phyloP scores from a whole-genome alignment of 345 rosid species.

The Turritis glabra region DNA sequence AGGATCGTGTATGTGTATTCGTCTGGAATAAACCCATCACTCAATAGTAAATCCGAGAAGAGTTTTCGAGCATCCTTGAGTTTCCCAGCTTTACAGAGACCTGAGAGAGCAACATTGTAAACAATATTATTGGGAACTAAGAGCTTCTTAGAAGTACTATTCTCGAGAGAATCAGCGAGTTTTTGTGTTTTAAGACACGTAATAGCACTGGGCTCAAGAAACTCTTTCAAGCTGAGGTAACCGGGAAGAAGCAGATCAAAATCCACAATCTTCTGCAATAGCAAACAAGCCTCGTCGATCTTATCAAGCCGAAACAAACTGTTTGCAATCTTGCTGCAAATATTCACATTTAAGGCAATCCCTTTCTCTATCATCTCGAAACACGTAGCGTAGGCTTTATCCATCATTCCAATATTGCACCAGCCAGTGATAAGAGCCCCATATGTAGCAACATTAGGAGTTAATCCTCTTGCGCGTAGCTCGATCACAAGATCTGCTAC shows the following conservation, averaged over 20 bases:
- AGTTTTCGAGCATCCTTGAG: conserved; percentile 55
- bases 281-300: conserved; percentile 66
- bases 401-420: conserved; percentile 63
- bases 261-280: conserved; percentile 58
- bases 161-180: conserved; percentile 47
- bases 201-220: conserved; percentile 27
- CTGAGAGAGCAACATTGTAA: conserved; percentile 68
- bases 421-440: conserved; percentile 66
- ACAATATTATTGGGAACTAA: conserved; percentile 57
- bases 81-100: conserved; percentile 70
- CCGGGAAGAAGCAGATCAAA: conserved; percentile 48
- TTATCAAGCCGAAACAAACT: conserved; percentile 57
- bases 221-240: conserved; percentile 34
- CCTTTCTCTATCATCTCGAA: conserved; percentile 66
- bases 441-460: conserved; percentile 58
- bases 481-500: conserved; percentile 51
- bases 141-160: conserved; percentile 39
- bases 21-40: conserved; percentile 56
- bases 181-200: conserved; percentile 44
- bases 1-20: conserved; percentile 61
- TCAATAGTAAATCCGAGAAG: conserved; percentile 48
- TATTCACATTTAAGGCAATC: conserved; percentile 51
- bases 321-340: conserved; percentile 68
- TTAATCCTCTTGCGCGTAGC: conserved; percentile 43
- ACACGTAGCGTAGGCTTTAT: conserved; percentile 58